Percentiles rank a stretch among this genome's conserved stretches.
Evolutionary conservation across 208 protist species (phyloP).

Genomic region (Leishmania tarentolae): DNA sequence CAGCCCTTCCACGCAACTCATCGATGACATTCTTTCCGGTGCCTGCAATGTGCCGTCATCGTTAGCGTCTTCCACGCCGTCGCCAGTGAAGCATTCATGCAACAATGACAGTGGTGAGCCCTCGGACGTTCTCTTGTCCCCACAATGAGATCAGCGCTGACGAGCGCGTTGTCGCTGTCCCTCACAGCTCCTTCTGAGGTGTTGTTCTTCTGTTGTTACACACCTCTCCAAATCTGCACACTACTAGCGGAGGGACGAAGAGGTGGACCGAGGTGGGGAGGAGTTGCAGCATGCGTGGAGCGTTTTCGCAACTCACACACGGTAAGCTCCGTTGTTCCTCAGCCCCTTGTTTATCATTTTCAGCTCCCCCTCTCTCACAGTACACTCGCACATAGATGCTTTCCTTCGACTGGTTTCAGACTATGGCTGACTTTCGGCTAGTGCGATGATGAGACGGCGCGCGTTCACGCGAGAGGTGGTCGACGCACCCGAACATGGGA

Average conservation of each 20-base stretch:
- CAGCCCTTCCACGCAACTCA: slow-evolving; percentile 28
- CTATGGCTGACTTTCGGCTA: not conserved
- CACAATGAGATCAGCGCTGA: not conserved
- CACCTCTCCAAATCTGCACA: not conserved
- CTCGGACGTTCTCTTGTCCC: not conserved
- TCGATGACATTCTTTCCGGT: slow-evolving; percentile 46
- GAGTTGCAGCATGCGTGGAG: not conserved
- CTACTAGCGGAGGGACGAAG: not conserved
- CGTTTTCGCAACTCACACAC: not conserved
- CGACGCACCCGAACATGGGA: not conserved
- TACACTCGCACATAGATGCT: not conserved
- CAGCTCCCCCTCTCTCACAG: not conserved
- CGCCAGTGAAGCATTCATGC: not conserved
- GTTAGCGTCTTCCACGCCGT: not conserved
- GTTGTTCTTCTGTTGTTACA: not conserved
- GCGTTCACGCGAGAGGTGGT: not conserved
- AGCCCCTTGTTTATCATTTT: not conserved
- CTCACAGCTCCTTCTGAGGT: not conserved
- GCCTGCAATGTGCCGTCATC: slow-evolving; percentile 21
- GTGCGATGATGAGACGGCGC: not conserved
- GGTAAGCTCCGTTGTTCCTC: not conserved
- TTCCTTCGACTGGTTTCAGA: not conserved
- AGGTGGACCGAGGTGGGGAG: not conserved
- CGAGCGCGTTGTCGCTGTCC: not conserved
- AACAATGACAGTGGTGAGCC: not conserved